Conservation (phyloP, 2,329 filamentous ascomycete species). For the Calycina herbarum region DNA sequence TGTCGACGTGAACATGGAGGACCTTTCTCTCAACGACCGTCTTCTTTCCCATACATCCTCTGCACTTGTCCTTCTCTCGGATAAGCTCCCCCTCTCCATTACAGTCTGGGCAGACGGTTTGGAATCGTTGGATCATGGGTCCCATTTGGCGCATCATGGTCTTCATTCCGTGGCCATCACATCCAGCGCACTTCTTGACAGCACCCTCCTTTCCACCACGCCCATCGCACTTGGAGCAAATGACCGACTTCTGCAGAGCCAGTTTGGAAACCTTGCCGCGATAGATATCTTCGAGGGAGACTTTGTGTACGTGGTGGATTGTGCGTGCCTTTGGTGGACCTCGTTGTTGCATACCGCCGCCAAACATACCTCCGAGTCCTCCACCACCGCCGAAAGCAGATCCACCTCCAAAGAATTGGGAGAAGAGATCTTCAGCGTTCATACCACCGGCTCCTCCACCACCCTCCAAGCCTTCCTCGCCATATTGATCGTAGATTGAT, state of each 20-base stretch:
- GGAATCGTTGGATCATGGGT: slow-evolving; percentile 99
- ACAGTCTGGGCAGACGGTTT: slow-evolving; percentile 98
- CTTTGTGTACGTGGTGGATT: slow-evolving; percentile 98
- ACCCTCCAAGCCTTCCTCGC: slow-evolving; percentile 92
- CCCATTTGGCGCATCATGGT: slow-evolving; percentile 99
- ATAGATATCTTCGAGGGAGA: slow-evolving; percentile 97
- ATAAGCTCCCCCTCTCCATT: slow-evolving; percentile 97
- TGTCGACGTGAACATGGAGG: slow-evolving; percentile 95
- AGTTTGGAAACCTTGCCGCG: slow-evolving; percentile 97
- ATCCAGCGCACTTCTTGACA: slow-evolving; percentile 89
- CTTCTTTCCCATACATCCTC: slow-evolving; percentile 96
- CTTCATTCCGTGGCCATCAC: slow-evolving; percentile 96
- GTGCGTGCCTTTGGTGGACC: slow-evolving; percentile 88
- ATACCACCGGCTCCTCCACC: slow-evolving; percentile 78
- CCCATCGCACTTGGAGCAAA: slow-evolving; percentile 92
- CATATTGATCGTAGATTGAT: slow-evolving; percentile 92
- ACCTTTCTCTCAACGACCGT: slow-evolving; percentile 97
- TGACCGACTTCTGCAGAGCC: slow-evolving; percentile 93
- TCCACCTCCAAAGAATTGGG: slow-evolving; percentile 86
- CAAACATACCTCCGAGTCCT: slow-evolving; percentile 73
- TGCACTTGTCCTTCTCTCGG: slow-evolving; percentile 96
- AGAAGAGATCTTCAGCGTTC: slow-evolving; percentile 94
- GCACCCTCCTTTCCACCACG: slow-evolving; percentile 95
- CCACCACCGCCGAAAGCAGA: slow-evolving; percentile 68
- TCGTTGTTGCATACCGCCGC: slow-evolving; percentile 71